A percentile compares a stretch with the other conserved stretches of the same genome.
phyloP scores from a whole-genome alignment of 352 stramenopile species.

The Pythium coloratum region DNA sequence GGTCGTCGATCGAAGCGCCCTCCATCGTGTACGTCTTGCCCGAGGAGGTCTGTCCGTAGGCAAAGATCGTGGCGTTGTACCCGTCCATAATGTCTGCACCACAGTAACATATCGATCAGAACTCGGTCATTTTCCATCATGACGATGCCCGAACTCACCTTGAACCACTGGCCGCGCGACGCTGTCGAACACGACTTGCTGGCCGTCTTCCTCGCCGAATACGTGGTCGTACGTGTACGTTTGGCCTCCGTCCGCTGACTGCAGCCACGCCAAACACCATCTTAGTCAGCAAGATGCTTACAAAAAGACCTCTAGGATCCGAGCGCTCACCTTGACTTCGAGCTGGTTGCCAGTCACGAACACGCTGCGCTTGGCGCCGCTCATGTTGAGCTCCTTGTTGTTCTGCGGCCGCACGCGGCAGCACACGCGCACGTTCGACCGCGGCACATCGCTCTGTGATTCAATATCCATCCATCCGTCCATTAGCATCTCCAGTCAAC shows the following conservation, averaged over 20 bases:
- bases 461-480: background rate
- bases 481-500: background rate
- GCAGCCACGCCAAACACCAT: background rate
- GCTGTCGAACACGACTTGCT: conserved; percentile 89
- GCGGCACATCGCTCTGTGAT: conserved; percentile 23
- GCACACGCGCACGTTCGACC: conserved; percentile 76
- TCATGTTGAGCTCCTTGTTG: conserved; percentile 72
- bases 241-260: conserved; percentile 59
- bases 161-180: conserved; percentile 86
- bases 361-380: conserved; percentile 54
- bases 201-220: conserved; percentile 78
- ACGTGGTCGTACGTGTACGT: conserved; percentile 91
- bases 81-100: conserved; percentile 85
- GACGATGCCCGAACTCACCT: conserved; percentile 41
- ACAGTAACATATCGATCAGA: conserved; percentile 14
- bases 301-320: background rate
- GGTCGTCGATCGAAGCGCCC: conserved; percentile 83
- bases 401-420: conserved; percentile 84
- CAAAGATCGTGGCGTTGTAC: conserved; percentile 95
- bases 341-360: conserved; percentile 48
- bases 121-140: background rate
- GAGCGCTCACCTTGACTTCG: conserved; percentile 56
- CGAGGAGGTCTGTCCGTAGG: conserved; percentile 90
- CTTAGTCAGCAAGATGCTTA: conserved; percentile 5
- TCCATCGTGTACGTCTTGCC: conserved; percentile 92